Evolutionary conservation across 495 filamentous ascomycete genomes (phyloP), one percentile per base, ranked within the genome.

Genomic region (Lophiotrema nucula): DNA sequence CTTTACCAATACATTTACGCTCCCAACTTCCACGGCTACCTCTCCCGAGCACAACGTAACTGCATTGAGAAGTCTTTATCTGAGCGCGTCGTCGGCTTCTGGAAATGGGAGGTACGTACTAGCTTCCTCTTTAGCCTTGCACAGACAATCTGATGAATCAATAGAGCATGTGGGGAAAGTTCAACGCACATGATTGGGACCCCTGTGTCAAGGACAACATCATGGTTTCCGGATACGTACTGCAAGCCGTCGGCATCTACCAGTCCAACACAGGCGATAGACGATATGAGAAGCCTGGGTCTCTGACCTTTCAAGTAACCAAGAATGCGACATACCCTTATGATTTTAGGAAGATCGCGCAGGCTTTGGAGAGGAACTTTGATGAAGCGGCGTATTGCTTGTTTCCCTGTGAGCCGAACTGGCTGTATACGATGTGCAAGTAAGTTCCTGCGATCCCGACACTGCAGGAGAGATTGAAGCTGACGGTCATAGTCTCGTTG

Each of bases 11-110:
- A 28, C 39, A 55, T 55, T 31, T 61, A 61, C 47, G 42, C 58
- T 0, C 58, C 58, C 13, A 61, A 61, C 28, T 61, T 61, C 51
- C 58, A 61, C 23, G 58, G 58, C n/a, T 61, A 61, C 21, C 33
- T 53, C 10, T 31, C 28, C 4, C 16, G 24, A 18, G 58, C 58
- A 10, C 37, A 47, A 22, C 47, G 50, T 6, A 55, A 53, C 41
- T 35, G 19, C 26, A 61, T 61, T 15, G 58, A 61, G 51, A 61
- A 61, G 28, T 27, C 35, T 21, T 27, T 61, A 13, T 55, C 58
- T 4, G 39, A 53, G 16, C 22, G 33, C 18, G 58, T 55, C 1
- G 35, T 61, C 4, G 51, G 51, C 8, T 61, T 61, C 43, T 61
- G 58, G 58, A 54, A 61, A 37, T 61, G 50, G 50, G 58, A n/a